Base-by-base conservation (phyloP, 2,329 filamentous ascomycete genomes). In the Aureobasidium subglaciale region DNA sequence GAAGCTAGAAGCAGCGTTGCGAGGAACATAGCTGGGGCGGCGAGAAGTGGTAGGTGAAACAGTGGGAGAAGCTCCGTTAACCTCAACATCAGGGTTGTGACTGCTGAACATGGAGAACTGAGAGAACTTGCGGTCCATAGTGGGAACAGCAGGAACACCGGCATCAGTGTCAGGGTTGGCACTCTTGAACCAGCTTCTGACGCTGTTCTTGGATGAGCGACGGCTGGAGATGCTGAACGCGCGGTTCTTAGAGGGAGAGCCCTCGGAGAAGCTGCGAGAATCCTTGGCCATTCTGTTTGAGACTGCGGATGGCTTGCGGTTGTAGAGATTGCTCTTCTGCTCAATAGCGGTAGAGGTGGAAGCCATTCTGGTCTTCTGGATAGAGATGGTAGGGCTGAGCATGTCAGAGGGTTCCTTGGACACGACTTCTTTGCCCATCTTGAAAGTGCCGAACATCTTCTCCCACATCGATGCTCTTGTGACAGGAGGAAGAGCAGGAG, bases 11-110 rank as follows among this genome's bases (percentile, higher is more conserved):
- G 56, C 56, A 25, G 56, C 56, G 41, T 54, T 54, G 16, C 49
- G 48, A 35, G 56, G 56, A 34, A 54, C 41, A 9, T 57, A 57
- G 56, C 48, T 52, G 18, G 55, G 55, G 16, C 46, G 50, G 40
- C 56, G 46, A 55, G 48, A 43, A 18, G 32, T 25, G 15, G 56
- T 35, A 13, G 55, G 55, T 13, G 55, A 50, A 49, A 45, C 34
- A 15, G 18, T 27, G 27, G 55, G 29, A n/a, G 48, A 56, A 1
- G 25, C 34, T 15, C 18, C 13, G 5, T 48, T 27, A 6, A 29
- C 15, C 2, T 49, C 35, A 2, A 8, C 5, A 16, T 48, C 43
- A 22, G 35, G 54, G 50, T 54, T 54, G 50, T 54, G 50, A 40
- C 50, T 54, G 50, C 50, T 29, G 24, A 54, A 54, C 29, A 54